Evolutionary conservation across 2,329 filamentous ascomycete genomes (phyloP).

Genomic region (Talaromyces islandicus): DNA sequence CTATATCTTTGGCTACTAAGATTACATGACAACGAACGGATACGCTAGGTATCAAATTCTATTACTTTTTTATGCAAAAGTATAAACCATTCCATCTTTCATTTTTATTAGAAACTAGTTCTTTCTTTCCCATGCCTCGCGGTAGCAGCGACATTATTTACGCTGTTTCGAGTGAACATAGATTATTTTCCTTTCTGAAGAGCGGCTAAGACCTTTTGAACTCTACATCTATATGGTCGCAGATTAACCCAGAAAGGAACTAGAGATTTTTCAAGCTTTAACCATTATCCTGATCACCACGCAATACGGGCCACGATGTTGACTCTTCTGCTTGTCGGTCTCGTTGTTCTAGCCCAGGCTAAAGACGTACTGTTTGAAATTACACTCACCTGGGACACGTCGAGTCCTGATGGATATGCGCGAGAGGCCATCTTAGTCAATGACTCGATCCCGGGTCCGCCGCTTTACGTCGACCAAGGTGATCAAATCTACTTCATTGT

Average conservation of each 20-base stretch:
- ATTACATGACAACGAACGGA: background rate
- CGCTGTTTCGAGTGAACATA: background rate
- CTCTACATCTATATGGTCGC: background rate
- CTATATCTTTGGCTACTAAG: background rate
- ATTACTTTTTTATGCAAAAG: background rate
- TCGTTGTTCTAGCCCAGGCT: background rate
- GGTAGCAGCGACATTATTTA: background rate
- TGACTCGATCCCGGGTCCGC: constrained; percentile 13
- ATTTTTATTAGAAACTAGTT: background rate
- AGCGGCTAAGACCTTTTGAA: background rate
- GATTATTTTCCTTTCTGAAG: background rate
- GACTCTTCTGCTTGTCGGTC: background rate
- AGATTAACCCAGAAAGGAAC: background rate
- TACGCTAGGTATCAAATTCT: background rate
- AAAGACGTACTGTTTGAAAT: constrained; percentile 11
- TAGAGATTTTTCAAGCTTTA: background rate
- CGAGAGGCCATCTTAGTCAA: constrained; percentile 17
- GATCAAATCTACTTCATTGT: constrained; percentile 11
- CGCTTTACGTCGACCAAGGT: constrained; percentile 13
- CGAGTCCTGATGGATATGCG: constrained; percentile 17
- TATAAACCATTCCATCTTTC: background rate
- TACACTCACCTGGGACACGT: constrained; percentile 9
- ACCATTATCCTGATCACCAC: background rate
- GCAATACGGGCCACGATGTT: background rate
- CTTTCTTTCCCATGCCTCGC: background rate